Evolutionary conservation across 169 alveolate genomes (phyloP).

Genomic region (Cytauxzoon felis): DNA sequence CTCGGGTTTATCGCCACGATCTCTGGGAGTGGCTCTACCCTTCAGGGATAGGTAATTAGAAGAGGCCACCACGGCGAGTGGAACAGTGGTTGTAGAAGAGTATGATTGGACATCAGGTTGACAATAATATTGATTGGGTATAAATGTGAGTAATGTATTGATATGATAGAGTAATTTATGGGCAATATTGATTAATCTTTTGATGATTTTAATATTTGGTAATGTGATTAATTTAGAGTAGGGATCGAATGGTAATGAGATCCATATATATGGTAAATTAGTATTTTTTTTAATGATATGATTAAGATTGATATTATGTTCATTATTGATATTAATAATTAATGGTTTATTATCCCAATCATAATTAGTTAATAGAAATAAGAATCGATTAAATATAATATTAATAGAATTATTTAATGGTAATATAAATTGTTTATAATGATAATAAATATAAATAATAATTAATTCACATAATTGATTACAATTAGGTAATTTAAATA

Average conservation of each 20-base stretch:
- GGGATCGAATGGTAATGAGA: constrained; percentile 34
- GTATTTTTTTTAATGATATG: background rate
- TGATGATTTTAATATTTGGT: constrained; percentile 15
- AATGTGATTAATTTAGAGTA: constrained; percentile 10
- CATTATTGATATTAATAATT: too few species aligned
- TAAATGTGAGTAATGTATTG: too few species aligned
- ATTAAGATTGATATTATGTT: too few species aligned
- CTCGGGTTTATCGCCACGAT: too few species aligned
- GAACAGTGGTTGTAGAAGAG: too few species aligned
- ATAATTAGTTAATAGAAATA: constrained; percentile 23
- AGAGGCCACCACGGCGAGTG: too few species aligned
- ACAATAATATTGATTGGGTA: too few species aligned
- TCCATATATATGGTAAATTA: constrained; percentile 23
- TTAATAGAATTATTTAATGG: background rate
- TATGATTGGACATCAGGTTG: too few species aligned
- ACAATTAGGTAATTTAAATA: constrained; percentile 8
- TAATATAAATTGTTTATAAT: constrained; percentile 5
- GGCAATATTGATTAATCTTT: too few species aligned
- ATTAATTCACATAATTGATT: constrained; percentile 28
- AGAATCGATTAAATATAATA: constrained; percentile 17
- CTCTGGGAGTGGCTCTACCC: too few species aligned
- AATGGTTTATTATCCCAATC: constrained; percentile 22
- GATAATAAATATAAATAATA: constrained; percentile 6
- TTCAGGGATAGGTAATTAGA: too few species aligned
- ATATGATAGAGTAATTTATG: too few species aligned